Conservation (phyloP, 1,139 yeast species). For the Candida sanyaensis region DNA sequence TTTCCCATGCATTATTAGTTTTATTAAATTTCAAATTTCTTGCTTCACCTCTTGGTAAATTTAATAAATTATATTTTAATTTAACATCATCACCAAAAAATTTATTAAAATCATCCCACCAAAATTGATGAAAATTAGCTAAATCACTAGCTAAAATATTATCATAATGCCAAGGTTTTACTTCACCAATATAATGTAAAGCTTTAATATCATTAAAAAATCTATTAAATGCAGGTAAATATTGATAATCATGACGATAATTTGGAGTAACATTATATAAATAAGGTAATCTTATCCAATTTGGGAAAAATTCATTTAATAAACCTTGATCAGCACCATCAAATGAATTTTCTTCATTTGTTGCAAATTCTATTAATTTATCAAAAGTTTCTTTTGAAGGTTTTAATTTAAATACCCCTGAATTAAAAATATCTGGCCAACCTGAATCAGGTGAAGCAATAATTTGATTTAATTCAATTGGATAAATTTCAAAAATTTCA, state of each 20-base stretch:
- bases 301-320: constrained; percentile 28
- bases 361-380: constrained; percentile 19
- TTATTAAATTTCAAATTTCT: constrained; percentile 32
- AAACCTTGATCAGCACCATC: constrained; percentile 41
- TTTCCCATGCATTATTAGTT: constrained; percentile 31
- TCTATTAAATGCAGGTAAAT: constrained; percentile 31
- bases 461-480: constrained; percentile 17
- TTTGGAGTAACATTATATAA: constrained; percentile 31
- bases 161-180: constrained; percentile 33
- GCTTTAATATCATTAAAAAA: constrained; percentile 29
- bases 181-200: constrained; percentile 30
- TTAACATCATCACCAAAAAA: constrained; percentile 17
- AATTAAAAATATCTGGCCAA: constrained; percentile 41
- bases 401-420: constrained; percentile 31
- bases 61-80: constrained; percentile 19
- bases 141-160: constrained; percentile 17
- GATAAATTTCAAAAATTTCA: constrained; percentile 22
- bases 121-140: constrained; percentile 27
- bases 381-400: constrained; percentile 22
- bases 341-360: constrained; percentile 20
- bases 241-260: constrained; percentile 32
- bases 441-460: constrained; percentile 37
- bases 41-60: constrained; percentile 35
- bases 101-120: constrained; percentile 40
- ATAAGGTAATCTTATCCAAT: constrained; percentile 32